Evolutionary conservation across 352 stramenopile genomes (phyloP), one percentile per base, ranked within the genome.

Genomic region (Pythium guiyangense): DNA sequence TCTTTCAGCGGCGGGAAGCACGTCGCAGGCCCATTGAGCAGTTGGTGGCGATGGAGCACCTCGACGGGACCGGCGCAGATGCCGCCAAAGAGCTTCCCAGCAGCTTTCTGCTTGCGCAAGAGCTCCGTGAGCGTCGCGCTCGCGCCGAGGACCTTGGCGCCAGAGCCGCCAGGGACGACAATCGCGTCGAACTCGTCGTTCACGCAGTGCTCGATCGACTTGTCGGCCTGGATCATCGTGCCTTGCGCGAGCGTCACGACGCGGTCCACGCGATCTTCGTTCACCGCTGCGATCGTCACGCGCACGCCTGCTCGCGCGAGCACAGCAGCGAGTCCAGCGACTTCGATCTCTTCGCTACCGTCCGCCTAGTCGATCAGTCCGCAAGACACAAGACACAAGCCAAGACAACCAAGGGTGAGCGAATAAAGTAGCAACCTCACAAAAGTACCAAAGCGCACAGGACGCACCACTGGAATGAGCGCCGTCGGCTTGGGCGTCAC

Each of bases 291-390:
- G 40, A 91, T 57, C 43, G 77, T 89, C 54, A 91, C 78, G 37
- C 74, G 78, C 29, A 88, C 74, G 22, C 81, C 78, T 20, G 72
- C 81, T 12, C 74, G 77, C 42, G 77, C 65, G 44, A 91, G 54
- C 44, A 91, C 64, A 27, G 70, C 69, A 20, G 63, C 71, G 4
- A 91, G 59, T 46, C 60, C 72, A 15, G 65, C 78, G 45, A 86
- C 67, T 29, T 91, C 78, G 10, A 91, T 88, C 44, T 91, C 81
- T 60, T 88, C 81, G 52, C 68, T 77, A 10, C 69, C 78, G 20
- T 74, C 59, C 2, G 76, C 68, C 77, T 88, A n/a, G n/a, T n/a
- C n/a, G n/a, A n/a, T n/a, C n/a, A n/a, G n/a, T n/a, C n/a, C n/a
- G n/a, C n/a, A n/a, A n/a, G n/a, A n/a, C n/a, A n/a, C n/a, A n/a